A percentile compares a stretch with the other conserved stretches of the same genome.
Conservation (phyloP, 371 early-diverging fungal species). For the Mucor piriformis region DNA sequence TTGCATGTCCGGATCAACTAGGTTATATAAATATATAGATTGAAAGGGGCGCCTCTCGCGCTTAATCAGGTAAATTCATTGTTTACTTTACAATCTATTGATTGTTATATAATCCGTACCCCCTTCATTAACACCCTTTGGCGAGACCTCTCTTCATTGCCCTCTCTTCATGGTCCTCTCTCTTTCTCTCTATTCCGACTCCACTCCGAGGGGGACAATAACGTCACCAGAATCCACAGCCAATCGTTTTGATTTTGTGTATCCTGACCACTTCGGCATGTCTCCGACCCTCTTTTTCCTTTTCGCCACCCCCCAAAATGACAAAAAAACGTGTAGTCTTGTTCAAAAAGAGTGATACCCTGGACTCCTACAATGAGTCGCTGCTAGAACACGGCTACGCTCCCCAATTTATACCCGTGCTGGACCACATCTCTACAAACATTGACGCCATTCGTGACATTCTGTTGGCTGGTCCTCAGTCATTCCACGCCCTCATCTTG, state of each 20-base stretch:
- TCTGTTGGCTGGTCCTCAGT: conserved; percentile 23
- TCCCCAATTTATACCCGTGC: conserved; percentile 40
- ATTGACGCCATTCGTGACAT: conserved; percentile 15
- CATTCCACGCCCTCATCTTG: conserved; percentile 30
- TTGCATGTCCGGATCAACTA: conserved; percentile 17
- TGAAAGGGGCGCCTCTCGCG: background rate
- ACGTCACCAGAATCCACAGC: background rate
- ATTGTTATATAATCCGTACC: background rate
- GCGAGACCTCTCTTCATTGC: no score
- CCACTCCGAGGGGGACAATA: background rate
- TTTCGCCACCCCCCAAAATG: background rate
- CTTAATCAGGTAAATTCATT: background rate
- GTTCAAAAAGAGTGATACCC: conserved; percentile 22
- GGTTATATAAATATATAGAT: background rate
- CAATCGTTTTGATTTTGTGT: conserved; percentile 11
- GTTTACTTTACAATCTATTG: background rate
- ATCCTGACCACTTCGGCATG: conserved; percentile 17
- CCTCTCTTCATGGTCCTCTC: background rate
- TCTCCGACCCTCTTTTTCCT: conserved; percentile 15
- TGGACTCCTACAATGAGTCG: conserved; percentile 28
- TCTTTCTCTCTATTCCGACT: background rate
- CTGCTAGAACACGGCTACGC: conserved; percentile 15
- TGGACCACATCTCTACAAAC: conserved; percentile 31
- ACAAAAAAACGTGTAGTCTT: conserved; percentile 20
- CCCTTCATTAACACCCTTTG: no score